Conservation (phyloP, 345 rosid genomes). For the Kandelia obovata region DNA sequence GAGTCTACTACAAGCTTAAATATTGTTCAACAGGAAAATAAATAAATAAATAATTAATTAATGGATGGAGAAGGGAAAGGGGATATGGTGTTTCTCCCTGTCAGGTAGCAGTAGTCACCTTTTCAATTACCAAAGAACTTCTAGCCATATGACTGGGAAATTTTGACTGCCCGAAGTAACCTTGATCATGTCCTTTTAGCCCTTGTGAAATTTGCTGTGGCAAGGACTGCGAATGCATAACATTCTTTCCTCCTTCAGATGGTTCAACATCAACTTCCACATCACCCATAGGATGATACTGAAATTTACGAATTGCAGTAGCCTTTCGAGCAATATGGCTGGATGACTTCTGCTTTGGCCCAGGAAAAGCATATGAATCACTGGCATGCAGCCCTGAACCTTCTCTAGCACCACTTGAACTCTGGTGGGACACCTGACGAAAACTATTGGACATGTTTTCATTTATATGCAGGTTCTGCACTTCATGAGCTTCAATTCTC, state of each 20-base stretch:
- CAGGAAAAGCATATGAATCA: constrained; percentile 36
- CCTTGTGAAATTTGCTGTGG: constrained; percentile 36
- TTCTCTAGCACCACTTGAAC: constrained; percentile 34
- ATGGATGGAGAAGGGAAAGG: neutral
- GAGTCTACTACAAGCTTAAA: neutral
- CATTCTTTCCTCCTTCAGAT: constrained; percentile 35
- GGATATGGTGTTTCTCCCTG: neutral
- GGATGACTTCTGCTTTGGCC: constrained; percentile 48
- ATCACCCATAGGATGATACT: constrained; percentile 95
- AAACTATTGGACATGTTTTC: constrained; percentile 38
- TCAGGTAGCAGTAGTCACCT: constrained; percentile 34
- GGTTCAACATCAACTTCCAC: constrained; percentile 49
- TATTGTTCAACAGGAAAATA: neutral
- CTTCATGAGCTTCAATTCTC: constrained; percentile 24
- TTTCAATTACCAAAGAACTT: constrained; percentile 40
- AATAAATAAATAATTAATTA: neutral
- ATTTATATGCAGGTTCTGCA: constrained; percentile 29
- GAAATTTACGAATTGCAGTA: constrained; percentile 60
- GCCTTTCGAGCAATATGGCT: constrained; percentile 39
- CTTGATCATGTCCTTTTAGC: constrained; percentile 29
- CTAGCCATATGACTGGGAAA: constrained; percentile 36
- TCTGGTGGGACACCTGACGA: constrained; percentile 29
- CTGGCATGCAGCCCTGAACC: constrained; percentile 45
- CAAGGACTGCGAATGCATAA: constrained; percentile 29
- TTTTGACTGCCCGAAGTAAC: constrained; percentile 36